Conservation (phyloP, 305 asterid species). For the Lippia alba region DNA sequence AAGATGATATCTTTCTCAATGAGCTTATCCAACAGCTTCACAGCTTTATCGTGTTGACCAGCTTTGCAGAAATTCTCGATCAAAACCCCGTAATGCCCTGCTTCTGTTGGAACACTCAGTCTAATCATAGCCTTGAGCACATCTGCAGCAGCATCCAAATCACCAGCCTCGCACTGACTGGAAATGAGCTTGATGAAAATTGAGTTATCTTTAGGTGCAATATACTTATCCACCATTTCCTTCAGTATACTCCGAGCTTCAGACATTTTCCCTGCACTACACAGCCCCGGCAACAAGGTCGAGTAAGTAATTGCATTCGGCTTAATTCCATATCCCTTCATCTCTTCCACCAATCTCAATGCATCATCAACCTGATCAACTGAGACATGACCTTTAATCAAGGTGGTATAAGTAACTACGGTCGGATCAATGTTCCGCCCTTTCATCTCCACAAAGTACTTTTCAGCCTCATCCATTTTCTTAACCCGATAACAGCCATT, state of each 20-base stretch:
- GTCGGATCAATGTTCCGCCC: constrained; percentile 73
- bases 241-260: constrained; percentile 64
- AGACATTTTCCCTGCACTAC: constrained; percentile 77
- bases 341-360: constrained; percentile 73
- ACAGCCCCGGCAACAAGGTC: constrained; percentile 80
- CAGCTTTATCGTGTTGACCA: constrained; percentile 67
- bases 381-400: constrained; percentile 80
- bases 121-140: constrained; percentile 81
- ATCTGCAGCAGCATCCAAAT: constrained; percentile 76
- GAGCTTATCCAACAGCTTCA: constrained; percentile 71
- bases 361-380: constrained; percentile 76
- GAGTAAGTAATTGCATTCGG: constrained; percentile 81
- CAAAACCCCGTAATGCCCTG: constrained; percentile 87
- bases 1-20: constrained; percentile 77
- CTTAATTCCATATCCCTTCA: constrained; percentile 71
- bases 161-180: constrained; percentile 74
- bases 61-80: constrained; percentile 83
- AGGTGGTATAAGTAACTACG: constrained; percentile 71
- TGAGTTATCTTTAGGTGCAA: constrained; percentile 65
- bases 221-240: constrained; percentile 76
- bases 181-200: constrained; percentile 63
- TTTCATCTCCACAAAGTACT: constrained; percentile 82
- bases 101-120: constrained; percentile 80
- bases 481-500: constrained; percentile 65
- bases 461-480: constrained; percentile 81